Conservation (phyloP, 2,329 filamentous ascomycete species). For the Xylariaceae sp. region DNA sequence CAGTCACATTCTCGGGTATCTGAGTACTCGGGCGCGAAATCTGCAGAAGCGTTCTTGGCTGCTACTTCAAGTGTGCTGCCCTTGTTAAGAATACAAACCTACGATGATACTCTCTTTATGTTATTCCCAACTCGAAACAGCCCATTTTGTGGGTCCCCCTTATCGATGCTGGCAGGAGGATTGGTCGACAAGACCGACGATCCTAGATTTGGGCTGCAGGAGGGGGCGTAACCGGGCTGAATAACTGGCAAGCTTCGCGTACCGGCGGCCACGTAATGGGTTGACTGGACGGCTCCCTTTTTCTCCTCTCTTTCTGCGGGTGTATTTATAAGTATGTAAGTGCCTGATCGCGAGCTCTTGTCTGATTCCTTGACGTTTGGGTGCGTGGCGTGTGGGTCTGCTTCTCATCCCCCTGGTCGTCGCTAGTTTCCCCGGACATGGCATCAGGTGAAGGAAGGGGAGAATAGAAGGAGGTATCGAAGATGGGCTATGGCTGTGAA, state of each 20-base stretch:
- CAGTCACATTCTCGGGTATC: constrained; percentile 27
- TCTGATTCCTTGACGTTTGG: constrained; percentile 1
- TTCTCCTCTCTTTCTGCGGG: constrained; percentile 7
- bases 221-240: constrained; percentile 26
- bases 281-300: not conserved
- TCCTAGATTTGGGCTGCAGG: constrained; percentile 28
- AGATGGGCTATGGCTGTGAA: constrained; percentile 12
- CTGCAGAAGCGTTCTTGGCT: constrained; percentile 29
- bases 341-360: constrained; percentile 15
- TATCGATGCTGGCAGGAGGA: constrained; percentile 31
- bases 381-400: constrained; percentile 13
- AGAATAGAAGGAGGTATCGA: constrained; percentile 5
- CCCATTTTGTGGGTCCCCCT: constrained; percentile 19
- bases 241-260: constrained; percentile 7
- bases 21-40: constrained; percentile 24
- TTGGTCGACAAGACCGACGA: constrained; percentile 25
- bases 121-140: constrained; percentile 22
- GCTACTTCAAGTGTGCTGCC: constrained; percentile 35
- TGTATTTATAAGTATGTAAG: constrained; percentile 2
- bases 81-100: constrained; percentile 1
- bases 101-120: constrained; percentile 22
- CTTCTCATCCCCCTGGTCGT: constrained; percentile 13
- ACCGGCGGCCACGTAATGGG: constrained; percentile 12
- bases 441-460: not conserved
- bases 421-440: constrained; percentile 10